Base-by-base conservation (phyloP, 1,139 yeast genomes). In the Zygoascus sp. region DNA sequence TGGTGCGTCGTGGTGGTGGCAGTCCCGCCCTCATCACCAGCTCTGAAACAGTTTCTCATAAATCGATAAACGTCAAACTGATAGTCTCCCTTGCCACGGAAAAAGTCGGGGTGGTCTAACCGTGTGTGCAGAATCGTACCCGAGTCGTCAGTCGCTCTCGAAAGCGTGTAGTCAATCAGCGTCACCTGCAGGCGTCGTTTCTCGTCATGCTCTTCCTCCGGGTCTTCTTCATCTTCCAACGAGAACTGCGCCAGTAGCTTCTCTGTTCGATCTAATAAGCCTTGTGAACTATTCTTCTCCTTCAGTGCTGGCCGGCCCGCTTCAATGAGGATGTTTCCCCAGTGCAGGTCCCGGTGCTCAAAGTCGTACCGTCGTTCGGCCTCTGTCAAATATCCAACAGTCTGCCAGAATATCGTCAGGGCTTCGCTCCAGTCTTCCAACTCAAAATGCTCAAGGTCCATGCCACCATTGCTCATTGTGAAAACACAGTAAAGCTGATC, bases 341-440 rank as follows among this genome's bases (percentile, higher is more conserved):
- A 72, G 53, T 79, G 82, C 50, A 82, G 64, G 60, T 81, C 84
- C 25, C 89, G 70, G 58, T 82, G 89, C 62, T 82, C 89, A 63
- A 81, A 81, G 52, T 74, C 69, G 51, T 67, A 65, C 40, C 64
- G 60, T 16, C 65, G 61, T 59, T 82, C 88, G 1, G 78, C 82
- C 6, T 62, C 63, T 21, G 76, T 71, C 30, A 82, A 61, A 6
- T 70, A 64, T n/a, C 67, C 61, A 1, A 70, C 77, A 27, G 79
- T 66, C 52, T 72, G 72, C 77, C 79, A 74, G 54, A 82, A 78
- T 1, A 82, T 70, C 10, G 65, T 65, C 44, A 66, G 63, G 1
- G 81, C 79, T 55, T 78, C 80, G 10, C 63, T 60, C 83, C 83
- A 80, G 34, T 69, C 68, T 21, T 58, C 58, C 25, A 79, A 53